Base-by-base conservation (phyloP, 345 rosid species). In the Aquilaria sinensis region DNA sequence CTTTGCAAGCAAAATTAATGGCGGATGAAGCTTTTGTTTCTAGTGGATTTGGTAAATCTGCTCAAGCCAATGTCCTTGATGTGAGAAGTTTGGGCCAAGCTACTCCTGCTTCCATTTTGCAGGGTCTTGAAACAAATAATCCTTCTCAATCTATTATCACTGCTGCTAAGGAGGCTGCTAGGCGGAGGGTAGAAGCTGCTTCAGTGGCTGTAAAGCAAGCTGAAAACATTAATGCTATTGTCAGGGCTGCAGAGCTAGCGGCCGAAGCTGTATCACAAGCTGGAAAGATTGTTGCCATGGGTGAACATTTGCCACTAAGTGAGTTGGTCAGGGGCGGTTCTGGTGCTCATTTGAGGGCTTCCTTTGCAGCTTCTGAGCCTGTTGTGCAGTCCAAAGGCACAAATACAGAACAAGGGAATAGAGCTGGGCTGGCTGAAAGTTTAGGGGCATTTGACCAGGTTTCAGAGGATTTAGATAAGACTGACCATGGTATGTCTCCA, bases 211-310 rank as follows among this genome's bases (percentile, higher is more conserved):
- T 97, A n/a, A 82, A 81, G 82, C 84, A 63, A 72, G 98, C 96
- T 79, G 97, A 95, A 77, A 95, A 91, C 73, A 77, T 89, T 77
- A 90, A 85, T 77, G 89, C 97, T 16, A 76, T 91, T 64, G 83
- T 95, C 33, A 91, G 79, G 75, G 99, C 99, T 77, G 99, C 99
- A 32, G 92, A 89, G 70, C 75, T 91, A 74, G 97, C 99, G 64
- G 91, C 90, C 14, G 97, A 84, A 69, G 97, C 99, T 41, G 96
- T 91, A 47, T 80, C 90, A 49, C 97, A 89, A 76, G 98, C 96
- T 66, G 97, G 97, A 64, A 91, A 80, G 72, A 81, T 91, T 58
- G 95, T 87, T 65, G 83, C 92, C 6, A 79, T 95, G 96, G 90
- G 89, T 23, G 94, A 85, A 65, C 83, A 87, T 72, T 72, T 83